Percentiles rank a stretch among this genome's conserved stretches.
phyloP scores from a whole-genome alignment of 768 basidiomycete genomes.

The Xerocomellus intermedius region DNA sequence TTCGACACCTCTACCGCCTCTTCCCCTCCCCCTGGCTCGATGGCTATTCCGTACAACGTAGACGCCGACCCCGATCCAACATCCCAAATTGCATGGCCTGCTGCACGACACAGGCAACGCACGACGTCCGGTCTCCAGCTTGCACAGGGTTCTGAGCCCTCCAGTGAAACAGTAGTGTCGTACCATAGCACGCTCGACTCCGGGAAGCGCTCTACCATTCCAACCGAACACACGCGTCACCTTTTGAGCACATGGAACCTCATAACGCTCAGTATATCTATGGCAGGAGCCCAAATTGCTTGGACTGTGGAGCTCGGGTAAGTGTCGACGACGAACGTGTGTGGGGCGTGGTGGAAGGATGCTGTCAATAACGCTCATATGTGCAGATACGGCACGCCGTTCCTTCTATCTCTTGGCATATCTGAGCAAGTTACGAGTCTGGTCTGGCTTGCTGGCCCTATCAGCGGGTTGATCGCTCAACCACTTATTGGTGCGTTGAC shows the following conservation, averaged over 20 bases:
- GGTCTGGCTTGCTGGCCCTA: slow-evolving; percentile 95
- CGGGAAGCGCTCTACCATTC: slow-evolving; percentile 19
- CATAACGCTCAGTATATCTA: slow-evolving; percentile 81
- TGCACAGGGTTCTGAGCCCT: slow-evolving; percentile 20
- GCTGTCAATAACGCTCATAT: slow-evolving; percentile 1
- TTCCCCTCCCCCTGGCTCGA: slow-evolving; percentile 28
- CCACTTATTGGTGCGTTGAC: slow-evolving; percentile 83
- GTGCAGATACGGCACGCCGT: slow-evolving; percentile 90
- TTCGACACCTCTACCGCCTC: not conserved
- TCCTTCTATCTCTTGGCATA: slow-evolving; percentile 75
- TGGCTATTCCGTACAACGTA: slow-evolving; percentile 57
- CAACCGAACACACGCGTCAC: slow-evolving; percentile 26
- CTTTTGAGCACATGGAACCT: slow-evolving; percentile 61
- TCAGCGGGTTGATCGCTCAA: slow-evolving; percentile 92
- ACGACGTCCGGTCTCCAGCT: slow-evolving; percentile 23
- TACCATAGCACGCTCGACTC: slow-evolving; percentile 35
- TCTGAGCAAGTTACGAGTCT: slow-evolving; percentile 89
- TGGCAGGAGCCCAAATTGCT: slow-evolving; percentile 92
- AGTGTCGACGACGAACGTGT: slow-evolving; percentile 26
- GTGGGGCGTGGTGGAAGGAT: not conserved
- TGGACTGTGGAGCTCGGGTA: slow-evolving; percentile 97
- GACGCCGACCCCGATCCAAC: slow-evolving; percentile 73
- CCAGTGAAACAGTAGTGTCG: slow-evolving; percentile 21
- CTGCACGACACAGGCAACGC: slow-evolving; percentile 36
- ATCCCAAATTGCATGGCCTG: slow-evolving; percentile 77